Percentiles rank a stretch among this genome's conserved stretches.
These are phyloP conservation scores for Euphrasia arctica DNA, from an alignment of 305 asterid genomes.

Conservation along the genomic window DNA sequence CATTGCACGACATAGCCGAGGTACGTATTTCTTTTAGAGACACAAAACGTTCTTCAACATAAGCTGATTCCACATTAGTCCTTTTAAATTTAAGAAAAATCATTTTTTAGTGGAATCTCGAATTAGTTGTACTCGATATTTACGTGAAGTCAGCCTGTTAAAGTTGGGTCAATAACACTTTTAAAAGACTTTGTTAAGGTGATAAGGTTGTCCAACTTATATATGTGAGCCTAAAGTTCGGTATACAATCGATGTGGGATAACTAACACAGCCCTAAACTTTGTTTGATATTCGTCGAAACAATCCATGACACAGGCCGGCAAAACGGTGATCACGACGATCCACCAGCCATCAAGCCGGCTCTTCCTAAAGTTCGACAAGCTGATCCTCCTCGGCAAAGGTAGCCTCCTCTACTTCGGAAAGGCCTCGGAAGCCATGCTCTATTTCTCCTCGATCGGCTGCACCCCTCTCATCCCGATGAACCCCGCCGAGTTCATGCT, in stretches of 20 bases:
- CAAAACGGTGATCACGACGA: constrained; percentile 89
- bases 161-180: no score
- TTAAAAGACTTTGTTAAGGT: no score
- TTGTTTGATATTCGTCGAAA: not conserved
- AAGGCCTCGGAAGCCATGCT: constrained; percentile 78
- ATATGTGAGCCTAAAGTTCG: no score
- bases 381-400: constrained; percentile 84
- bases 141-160: no score
- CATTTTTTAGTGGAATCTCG: no score
- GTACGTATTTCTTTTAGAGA: constrained; percentile 29
- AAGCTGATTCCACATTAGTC: no score
- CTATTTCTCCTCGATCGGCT: constrained; percentile 83
- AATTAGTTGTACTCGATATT: no score
- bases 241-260: no score
- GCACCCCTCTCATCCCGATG: constrained; percentile 89
- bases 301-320: constrained; percentile 54
- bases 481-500: constrained; percentile 96
- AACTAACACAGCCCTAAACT: not conserved
- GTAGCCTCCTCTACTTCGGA: constrained; percentile 85
- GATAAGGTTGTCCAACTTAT: no score
- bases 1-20: constrained; percentile 85
- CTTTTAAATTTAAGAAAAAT: no score
- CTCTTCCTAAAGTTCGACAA: constrained; percentile 92
- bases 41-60: no score
- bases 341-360: constrained; percentile 98